Evolutionary conservation across 2,329 filamentous ascomycete genomes (phyloP).

Genomic region (Trichothecium roseum): DNA sequence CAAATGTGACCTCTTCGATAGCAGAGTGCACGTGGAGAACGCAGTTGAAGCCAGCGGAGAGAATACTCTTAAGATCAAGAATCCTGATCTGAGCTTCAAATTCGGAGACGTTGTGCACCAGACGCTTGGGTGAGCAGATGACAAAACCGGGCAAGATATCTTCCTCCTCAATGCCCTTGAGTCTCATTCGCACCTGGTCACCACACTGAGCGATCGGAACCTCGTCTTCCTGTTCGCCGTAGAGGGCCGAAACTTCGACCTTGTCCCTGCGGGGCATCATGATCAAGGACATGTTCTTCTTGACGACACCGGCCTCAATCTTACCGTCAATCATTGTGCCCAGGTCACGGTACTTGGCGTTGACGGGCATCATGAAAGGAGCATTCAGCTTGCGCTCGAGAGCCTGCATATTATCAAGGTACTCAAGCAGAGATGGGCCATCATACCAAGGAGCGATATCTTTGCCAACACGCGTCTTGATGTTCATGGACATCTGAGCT

Average conservation of each 20-base stretch:
- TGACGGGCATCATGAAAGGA: conserved; percentile 98
- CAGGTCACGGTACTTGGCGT: conserved; percentile 93
- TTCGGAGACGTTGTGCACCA: conserved; percentile 77
- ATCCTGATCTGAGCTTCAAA: conserved; percentile 98
- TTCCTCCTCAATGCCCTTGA: conserved; percentile 94
- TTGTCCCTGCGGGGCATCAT: conserved; percentile 94
- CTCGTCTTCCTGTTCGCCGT: conserved; percentile 95
- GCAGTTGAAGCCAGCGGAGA: conserved; percentile 93
- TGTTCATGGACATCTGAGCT: conserved; percentile 73
- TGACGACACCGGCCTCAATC: conserved; percentile 87
- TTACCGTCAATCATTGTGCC: conserved; percentile 97
- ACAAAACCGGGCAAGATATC: conserved; percentile 94
- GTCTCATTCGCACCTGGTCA: conserved; percentile 85
- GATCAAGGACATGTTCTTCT: conserved; percentile 74
- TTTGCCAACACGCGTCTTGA: conserved; percentile 79
- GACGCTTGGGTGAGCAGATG: conserved; percentile 84
- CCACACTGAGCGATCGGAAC: conserved; percentile 72
- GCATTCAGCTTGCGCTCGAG: conserved; percentile 94
- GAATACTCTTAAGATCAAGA: conserved; percentile 85
- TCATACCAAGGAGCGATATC: conserved; percentile 73
- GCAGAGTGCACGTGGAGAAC: conserved; percentile 95
- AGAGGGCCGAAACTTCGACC: conserved; percentile 73
- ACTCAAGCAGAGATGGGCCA: conserved; percentile 86
- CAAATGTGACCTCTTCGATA: conserved; percentile 94
- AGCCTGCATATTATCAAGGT: conserved; percentile 85